Evolutionary conservation across 768 basidiomycete genomes (phyloP), one percentile per base, ranked within the genome.

Genomic region (Phanerodontia chrysosporium): DNA sequence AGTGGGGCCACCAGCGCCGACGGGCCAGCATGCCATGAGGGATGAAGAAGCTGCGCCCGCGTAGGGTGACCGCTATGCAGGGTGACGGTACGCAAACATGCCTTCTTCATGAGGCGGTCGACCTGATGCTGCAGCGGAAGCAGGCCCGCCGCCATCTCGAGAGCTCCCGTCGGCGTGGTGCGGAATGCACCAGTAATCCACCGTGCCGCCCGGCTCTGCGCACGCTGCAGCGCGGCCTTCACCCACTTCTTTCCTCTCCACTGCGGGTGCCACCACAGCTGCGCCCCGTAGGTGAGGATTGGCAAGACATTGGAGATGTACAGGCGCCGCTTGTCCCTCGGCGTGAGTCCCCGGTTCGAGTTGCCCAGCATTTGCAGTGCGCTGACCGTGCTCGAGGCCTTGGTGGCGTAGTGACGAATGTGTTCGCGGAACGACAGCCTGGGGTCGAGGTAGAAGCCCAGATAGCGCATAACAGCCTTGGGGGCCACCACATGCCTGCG

Each of bases 101-200:
- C 49, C 22, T 44, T 36, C n/a, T n/a, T 24, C 54, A 55, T 55
- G 42, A 30, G 25, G 24, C n/a, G n/a, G 36, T 49, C 27, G 2
- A 57, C 18, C 28, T 45, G 36, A 24, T 42, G 4, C 42, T 39
- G 8, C 48, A 36, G 21, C 13, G 29, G 29, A 36, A 35, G 18
- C 42, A 45, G 22, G 24, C 16, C 9, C 7, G 55, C 55, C 28
- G 16, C 30, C 45, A 57, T 57, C 13, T 46, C 51, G 4, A 53
- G 35, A 3, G 62, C 63, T 0, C 62, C 58, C 8, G 54, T 35
- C 12, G 64, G 66, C n/a, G 66, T 63, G 22, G 66, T 64, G 24
- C 58, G 27, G 44, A 66, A 66, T 3, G 36, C 59, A 2, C 66
- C 62, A 0, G 60, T 62, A 24, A 67, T 67, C 66, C 66, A 65